Conservation (phyloP, 1,284 basidiomycete species). For the Apiotrichum siamense region DNA sequence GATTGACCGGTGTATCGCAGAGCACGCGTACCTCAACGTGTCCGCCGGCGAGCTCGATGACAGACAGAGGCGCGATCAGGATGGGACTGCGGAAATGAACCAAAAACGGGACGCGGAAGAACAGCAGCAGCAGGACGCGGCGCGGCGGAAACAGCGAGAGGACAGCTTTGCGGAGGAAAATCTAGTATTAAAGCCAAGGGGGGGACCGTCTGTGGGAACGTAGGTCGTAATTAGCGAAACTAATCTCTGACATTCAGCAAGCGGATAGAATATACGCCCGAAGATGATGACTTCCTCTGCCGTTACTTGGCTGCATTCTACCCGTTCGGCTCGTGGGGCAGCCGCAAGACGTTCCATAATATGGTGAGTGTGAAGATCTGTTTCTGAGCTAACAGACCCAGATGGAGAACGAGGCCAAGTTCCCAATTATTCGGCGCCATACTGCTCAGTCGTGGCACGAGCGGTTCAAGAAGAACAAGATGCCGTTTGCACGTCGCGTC, state of each 20-base stretch:
- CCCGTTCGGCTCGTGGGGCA: constrained; percentile 26
- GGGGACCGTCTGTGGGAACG: constrained; percentile 35
- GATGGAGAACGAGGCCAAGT: constrained; percentile 4
- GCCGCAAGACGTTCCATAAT: constrained; percentile 33
- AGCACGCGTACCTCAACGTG: constrained; percentile 12
- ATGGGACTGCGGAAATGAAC: too few relatives aligned
- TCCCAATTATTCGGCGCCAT: constrained; percentile 26
- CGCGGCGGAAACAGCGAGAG: constrained; percentile 1
- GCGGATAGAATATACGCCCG: constrained; percentile 33
- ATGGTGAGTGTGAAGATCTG: constrained; percentile 33
- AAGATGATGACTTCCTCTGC: constrained; percentile 42
- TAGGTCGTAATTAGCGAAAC: constrained; percentile 2
- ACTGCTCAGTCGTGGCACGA: constrained; percentile 41
- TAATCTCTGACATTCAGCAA: constrained; percentile 18
- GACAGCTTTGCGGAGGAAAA: constrained; percentile 27
- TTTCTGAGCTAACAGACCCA: constrained; percentile 13
- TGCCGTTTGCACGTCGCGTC: constrained; percentile 21
- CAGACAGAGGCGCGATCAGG: too few relatives aligned
- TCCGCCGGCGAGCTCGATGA: neutral
- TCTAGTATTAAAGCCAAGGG: constrained; percentile 10
- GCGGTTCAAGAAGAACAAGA: constrained; percentile 36
- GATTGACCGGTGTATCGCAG: constrained; percentile 27
- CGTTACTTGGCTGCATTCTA: constrained; percentile 34
- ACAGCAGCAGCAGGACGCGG: neutral
- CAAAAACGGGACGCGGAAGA: too few relatives aligned